Base-by-base conservation (phyloP, 768 basidiomycete species). In the Suillus decipiens region DNA sequence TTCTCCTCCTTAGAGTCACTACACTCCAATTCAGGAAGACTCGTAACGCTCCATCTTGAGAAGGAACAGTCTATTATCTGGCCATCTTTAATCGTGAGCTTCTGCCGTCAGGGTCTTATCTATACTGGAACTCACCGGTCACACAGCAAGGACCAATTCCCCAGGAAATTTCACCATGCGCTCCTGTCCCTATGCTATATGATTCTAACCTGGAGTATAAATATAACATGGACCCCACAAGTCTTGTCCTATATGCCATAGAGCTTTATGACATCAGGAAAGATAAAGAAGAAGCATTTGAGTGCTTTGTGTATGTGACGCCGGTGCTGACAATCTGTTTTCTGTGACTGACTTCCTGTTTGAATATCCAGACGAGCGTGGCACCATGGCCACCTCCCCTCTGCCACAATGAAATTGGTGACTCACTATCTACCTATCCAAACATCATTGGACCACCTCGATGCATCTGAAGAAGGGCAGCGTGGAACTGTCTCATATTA, bases 191-290 rank as follows among this genome's bases (percentile, higher is more conserved):
- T 1, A 77, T 85, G 39, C 78, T 86, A 9, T 84, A 86, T 71
- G 79, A 84, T 59, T 74, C 80, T 34, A 72, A 69, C 43, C 58
- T 64, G 19, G 90, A 92, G 63, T 81, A 84, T 53, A 82, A 84
- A 68, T 93, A 89, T 67, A 93, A 93, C 67, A 92, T 93, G 89
- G 92, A 93, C 72, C 87, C 92, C 1, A 93, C 92, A 15, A 93
- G 91, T 74, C 77, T 93, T 33, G 86, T 87, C 1, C 75, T 93
- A 60, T 82, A 87, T 64, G 92, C 83, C 10, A 76, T 92, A 48
- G 92, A 93, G 67, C 70, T 88, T 45, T 83, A 84, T 55, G 91
- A 93, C 71, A 90, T 93, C 56, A 81, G 89, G 54, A 87, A 87
- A 70, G 84, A 92, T 57, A 86, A 82, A 63, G 88, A 89, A 50